Evolutionary conservation across 192 early-diverging fungal genomes (phyloP).

Genomic region (Backusella parvicylindrica): DNA sequence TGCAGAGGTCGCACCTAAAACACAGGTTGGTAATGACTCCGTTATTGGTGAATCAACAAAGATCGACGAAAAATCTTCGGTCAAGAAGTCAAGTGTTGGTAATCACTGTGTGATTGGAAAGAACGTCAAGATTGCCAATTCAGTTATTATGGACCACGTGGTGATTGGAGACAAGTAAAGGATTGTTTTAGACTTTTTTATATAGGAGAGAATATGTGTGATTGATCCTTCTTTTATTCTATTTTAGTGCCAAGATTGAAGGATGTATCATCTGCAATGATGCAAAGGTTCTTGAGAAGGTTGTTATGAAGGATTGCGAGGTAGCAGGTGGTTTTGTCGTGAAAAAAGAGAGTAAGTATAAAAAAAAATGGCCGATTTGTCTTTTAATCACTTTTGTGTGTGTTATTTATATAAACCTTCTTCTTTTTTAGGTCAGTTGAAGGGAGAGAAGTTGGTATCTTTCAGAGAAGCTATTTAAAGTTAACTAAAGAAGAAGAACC

Average conservation of each 20-base stretch:
- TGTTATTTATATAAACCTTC: not conserved
- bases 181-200: not conserved
- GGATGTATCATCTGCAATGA: conserved; percentile 83
- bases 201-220: not conserved
- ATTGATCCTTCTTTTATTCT: not conserved
- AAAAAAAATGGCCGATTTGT: not conserved
- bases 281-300: conserved; percentile 71
- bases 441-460: conserved; percentile 32
- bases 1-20: conserved; percentile 62
- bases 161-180: conserved; percentile 85
- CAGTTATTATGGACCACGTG: conserved; percentile 95
- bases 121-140: conserved; percentile 93
- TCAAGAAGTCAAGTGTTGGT: conserved; percentile 93
- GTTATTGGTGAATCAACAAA: conserved; percentile 86
- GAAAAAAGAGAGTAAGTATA: conserved; percentile 62
- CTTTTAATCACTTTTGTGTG: not conserved
- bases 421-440: conserved; percentile 25
- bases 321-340: conserved; percentile 66
- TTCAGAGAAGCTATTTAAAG: conserved; percentile 26
- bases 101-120: conserved; percentile 94
- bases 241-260: conserved; percentile 76
- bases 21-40: conserved; percentile 87
- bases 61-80: conserved; percentile 87
- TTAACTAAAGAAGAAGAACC: conserved; percentile 7
- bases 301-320: conserved; percentile 86